Base-by-base conservation (phyloP, 2,329 filamentous ascomycete species). In the Ramularia endophylla region DNA sequence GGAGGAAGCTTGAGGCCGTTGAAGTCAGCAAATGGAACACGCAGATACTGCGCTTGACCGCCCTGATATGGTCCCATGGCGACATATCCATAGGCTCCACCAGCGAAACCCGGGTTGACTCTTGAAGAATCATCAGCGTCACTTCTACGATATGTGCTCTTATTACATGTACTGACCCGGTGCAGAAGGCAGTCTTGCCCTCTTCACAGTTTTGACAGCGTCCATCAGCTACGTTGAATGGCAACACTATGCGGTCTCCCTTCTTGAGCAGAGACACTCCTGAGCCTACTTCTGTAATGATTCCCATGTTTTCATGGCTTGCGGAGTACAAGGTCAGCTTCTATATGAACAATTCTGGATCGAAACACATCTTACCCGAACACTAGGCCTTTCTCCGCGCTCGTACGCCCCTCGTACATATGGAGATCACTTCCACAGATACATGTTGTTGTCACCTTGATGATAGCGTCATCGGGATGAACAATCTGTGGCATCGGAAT, bases 21-120 rank as follows among this genome's bases (percentile, higher is more conserved):
- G 63, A 82, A 82, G 54, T 83, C 80, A 1, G 80, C 80, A 43
- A 77, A 83, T 0, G 80, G 80, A 2, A 83, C 74, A 3, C 78
- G 70, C 13, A 83, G 63, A 43, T 78, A 83, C 55, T 83, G 77
- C 2, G 79, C 80, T 55, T 81, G 76, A 11, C 75, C 74, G 42
- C 71, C 73, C 40, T 71, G 67, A 44, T 72, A 73, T 1, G 68
- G 68, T 1, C 77, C 77, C 54, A 58, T 58, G 1, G 55, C 54
- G 3, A 82, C 78, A 51, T 82, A 78, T 5, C 78, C 75, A 41
- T 78, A 79, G 15, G 75, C 74, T 7, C 74, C 75, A 5, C 75
- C 76, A 2, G 75, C 75, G 49, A 79, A 79, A 0, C 75, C 75
- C 1, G 74, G 73, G 51, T 79, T 79, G 2, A 78, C 46, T 8